Conservation (phyloP, 495 filamentous ascomycete species). For the Neurospora sp. region DNA sequence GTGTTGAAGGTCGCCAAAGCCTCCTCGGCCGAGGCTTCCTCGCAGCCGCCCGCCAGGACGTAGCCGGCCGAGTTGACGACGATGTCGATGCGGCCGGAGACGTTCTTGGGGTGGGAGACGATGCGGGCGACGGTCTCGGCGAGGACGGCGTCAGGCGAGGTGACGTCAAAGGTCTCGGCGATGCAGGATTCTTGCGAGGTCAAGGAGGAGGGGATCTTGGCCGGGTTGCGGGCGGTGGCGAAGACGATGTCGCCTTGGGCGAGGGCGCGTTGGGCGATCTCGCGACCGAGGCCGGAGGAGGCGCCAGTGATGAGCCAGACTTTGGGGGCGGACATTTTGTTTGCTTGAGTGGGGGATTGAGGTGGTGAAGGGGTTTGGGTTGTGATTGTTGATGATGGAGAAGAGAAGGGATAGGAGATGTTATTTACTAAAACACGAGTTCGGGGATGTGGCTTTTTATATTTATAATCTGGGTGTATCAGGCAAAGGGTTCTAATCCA, state of each 20-base stretch:
- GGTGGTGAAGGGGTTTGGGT: background rate
- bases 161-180: slow-evolving; percentile 12
- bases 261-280: slow-evolving; percentile 33
- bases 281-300: slow-evolving; percentile 42
- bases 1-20: slow-evolving; percentile 23
- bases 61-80: slow-evolving; percentile 42
- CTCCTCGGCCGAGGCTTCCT: slow-evolving; percentile 23
- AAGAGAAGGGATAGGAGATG: background rate
- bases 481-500: background rate
- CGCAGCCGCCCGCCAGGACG: slow-evolving; percentile 31
- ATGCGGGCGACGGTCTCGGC: slow-evolving; percentile 14
- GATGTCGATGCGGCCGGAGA: slow-evolving; percentile 37
- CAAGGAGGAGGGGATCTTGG: background rate
- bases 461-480: background rate
- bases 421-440: too few relatives aligned
- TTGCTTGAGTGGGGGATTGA: background rate
- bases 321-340: background rate
- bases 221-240: slow-evolving; percentile 24
- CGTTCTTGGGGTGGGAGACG: slow-evolving; percentile 1
- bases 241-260: slow-evolving; percentile 36
- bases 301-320: slow-evolving; percentile 43
- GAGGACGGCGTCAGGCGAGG: slow-evolving; percentile 20
- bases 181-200: slow-evolving; percentile 21
- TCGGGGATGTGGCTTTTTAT: background rate
- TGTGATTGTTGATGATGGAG: background rate